Conservation (phyloP, 495 filamentous ascomycete genomes). For the Hypomontagnella monticulosa region DNA sequence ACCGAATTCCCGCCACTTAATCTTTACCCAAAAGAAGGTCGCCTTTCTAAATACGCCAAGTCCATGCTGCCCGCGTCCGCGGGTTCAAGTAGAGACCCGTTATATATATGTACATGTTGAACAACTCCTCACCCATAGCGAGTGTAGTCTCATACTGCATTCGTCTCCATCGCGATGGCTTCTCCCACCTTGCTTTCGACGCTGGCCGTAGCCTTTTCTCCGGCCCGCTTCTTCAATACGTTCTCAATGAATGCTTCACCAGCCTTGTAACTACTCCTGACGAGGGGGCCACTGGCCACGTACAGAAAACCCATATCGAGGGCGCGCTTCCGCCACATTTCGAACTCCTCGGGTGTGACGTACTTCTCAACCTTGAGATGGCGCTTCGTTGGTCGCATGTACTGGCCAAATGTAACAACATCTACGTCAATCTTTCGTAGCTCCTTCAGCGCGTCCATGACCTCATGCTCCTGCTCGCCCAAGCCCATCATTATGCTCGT, state of each 20-base stretch:
- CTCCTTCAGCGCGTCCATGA: conserved; percentile 82
- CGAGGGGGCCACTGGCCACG: conserved; percentile 90
- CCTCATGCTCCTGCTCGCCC: conserved; percentile 90
- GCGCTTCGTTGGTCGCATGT: conserved; percentile 97
- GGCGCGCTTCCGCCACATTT: conserved; percentile 88
- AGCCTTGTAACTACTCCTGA: conserved; percentile 95
- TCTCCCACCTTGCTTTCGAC: conserved; percentile 34
- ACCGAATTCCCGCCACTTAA: no score
- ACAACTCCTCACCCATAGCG: neutral
- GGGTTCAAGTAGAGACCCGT: no score
- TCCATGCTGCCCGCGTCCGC: no score
- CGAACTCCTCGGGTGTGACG: conserved; percentile 88
- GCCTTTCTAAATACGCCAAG: no score
- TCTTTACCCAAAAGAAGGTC: no score
- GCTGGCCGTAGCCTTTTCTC: conserved; percentile 45
- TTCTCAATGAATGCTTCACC: conserved; percentile 99
- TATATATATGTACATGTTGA: neutral
- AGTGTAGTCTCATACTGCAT: conserved; percentile 6
- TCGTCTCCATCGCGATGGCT: conserved; percentile 36
- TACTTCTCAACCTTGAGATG: conserved; percentile 97
- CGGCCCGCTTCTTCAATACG: conserved; percentile 85
- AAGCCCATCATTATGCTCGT: conserved; percentile 96
- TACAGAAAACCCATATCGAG: conserved; percentile 97
- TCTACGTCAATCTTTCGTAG: conserved; percentile 83
- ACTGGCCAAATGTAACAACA: conserved; percentile 97